Evolutionary conservation across 768 basidiomycete species (phyloP).

Genomic region (Ramaria sp.): DNA sequence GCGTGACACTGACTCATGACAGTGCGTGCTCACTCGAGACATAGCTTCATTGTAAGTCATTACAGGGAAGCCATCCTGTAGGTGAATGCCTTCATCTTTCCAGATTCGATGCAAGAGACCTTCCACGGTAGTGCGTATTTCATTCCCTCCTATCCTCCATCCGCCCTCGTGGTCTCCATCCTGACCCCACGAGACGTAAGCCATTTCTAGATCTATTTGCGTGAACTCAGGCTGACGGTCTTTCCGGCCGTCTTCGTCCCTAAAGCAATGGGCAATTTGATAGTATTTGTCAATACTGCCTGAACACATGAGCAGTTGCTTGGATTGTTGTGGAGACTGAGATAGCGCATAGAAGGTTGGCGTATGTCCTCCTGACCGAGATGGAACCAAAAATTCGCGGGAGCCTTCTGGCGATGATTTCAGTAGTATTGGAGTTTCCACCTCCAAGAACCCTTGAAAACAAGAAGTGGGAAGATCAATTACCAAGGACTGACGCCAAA

Average conservation of each 20-base stretch:
- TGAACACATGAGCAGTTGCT: conserved; percentile 85
- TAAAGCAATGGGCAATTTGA: conserved; percentile 89
- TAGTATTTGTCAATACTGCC: conserved; percentile 86
- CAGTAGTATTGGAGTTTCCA: conserved; percentile 87
- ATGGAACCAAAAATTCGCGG: conserved; percentile 85
- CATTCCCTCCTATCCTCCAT: conserved; percentile 81
- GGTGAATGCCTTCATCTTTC: conserved; percentile 52
- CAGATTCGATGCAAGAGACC: conserved; percentile 65
- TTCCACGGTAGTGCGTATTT: conserved; percentile 77
- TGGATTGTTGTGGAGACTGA: conserved; percentile 94
- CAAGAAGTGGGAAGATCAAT: conserved; percentile 8
- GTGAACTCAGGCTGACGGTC: conserved; percentile 97
- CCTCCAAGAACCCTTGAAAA: conserved; percentile 72
- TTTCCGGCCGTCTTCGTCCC: conserved; percentile 91
- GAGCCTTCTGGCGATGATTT: conserved; percentile 93
- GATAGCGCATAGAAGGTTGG: conserved; percentile 76
- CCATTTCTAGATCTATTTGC: conserved; percentile 95
- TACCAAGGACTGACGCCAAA: conserved; percentile 8
- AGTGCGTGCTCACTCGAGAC: conserved; percentile 45
- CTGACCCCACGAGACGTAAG: conserved; percentile 76
- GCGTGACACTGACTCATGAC: background rate
- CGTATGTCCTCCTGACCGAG: conserved; percentile 34
- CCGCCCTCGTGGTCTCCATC: conserved; percentile 11
- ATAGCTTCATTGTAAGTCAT: conserved; percentile 92
- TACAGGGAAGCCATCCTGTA: conserved; percentile 59